Evolutionary conservation across 2,329 filamentous ascomycete species (phyloP).

Genomic region (Furcasterigmium furcatum): DNA sequence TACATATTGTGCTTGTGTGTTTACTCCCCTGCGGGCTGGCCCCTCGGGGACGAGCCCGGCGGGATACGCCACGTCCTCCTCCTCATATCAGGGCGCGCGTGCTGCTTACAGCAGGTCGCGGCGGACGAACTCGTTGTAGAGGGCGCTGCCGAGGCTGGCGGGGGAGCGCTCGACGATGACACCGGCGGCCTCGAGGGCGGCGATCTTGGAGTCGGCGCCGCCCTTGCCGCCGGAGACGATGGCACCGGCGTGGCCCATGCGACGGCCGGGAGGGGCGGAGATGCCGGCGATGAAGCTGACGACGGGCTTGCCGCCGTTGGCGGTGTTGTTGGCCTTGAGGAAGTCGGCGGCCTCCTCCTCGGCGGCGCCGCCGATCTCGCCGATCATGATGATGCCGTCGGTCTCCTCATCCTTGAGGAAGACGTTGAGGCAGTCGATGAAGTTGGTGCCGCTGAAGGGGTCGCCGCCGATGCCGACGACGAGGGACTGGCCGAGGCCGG

Average conservation of each 20-base stretch:
- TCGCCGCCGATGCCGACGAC: constrained; percentile 98
- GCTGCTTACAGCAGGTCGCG: constrained; percentile 79
- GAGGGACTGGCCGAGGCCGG: constrained; percentile 94
- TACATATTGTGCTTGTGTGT: background rate
- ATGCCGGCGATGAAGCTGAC: constrained; percentile 99
- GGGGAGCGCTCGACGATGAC: constrained; percentile 96
- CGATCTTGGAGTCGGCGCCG: constrained; percentile 97
- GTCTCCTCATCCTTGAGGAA: constrained; percentile 96
- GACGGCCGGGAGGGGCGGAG: constrained; percentile 89
- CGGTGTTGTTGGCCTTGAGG: constrained; percentile 85
- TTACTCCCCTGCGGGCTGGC: no score
- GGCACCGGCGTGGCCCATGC: constrained; percentile 98
- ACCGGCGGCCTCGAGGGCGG: constrained; percentile 86
- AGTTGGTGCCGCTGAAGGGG: constrained; percentile 98
- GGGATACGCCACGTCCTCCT: background rate
- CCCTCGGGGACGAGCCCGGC: background rate
- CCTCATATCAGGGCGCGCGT: no score
- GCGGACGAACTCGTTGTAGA: constrained; percentile 95
- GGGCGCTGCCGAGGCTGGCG: constrained; percentile 84
- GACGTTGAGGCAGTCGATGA: constrained; percentile 97
- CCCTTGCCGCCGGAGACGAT: constrained; percentile 98
- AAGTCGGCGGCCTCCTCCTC: constrained; percentile 99
- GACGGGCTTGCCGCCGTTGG: constrained; percentile 83
- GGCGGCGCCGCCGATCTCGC: constrained; percentile 94
- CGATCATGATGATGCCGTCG: constrained; percentile 99